Percentiles rank a stretch among this genome's conserved stretches.
These are phyloP conservation scores for Mycogone perniciosa DNA, from an alignment of 2,329 filamentous ascomycete species.

Conservation along the genomic window DNA sequence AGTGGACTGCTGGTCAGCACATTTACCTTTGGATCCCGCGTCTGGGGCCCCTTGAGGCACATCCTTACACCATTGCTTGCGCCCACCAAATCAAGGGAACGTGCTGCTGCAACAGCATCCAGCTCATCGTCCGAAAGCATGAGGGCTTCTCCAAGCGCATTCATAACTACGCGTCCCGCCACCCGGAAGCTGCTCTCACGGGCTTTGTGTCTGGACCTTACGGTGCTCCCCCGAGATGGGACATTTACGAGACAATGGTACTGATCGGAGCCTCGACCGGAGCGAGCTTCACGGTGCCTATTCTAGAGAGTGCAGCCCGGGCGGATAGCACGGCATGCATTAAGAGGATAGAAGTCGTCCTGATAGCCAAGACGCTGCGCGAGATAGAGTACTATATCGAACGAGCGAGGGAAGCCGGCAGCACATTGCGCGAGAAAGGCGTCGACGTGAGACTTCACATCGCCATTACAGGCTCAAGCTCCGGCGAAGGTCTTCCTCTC, in stretches of 20 bases:
- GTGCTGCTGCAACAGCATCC: constrained; percentile 53
- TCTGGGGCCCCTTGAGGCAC: constrained; percentile 48
- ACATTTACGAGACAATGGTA: constrained; percentile 53
- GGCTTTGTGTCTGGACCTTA: constrained; percentile 51
- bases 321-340: constrained; percentile 39
- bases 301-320: constrained; percentile 49
- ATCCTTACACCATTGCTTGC: constrained; percentile 57
- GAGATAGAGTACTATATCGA: constrained; percentile 51
- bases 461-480: constrained; percentile 39
- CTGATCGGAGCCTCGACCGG: constrained; percentile 57
- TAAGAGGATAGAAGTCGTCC: constrained; percentile 46
- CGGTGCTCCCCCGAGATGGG: constrained; percentile 48
- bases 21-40: constrained; percentile 55
- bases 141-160: constrained; percentile 51
- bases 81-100: constrained; percentile 44
- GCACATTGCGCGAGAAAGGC: constrained; percentile 35
- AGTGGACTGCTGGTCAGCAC: constrained; percentile 54
- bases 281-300: constrained; percentile 55
- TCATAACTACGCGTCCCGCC: constrained; percentile 38
- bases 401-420: constrained; percentile 39
- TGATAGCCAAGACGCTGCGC: constrained; percentile 45
- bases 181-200: constrained; percentile 24
- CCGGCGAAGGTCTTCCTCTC: constrained; percentile 5
- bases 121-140: constrained; percentile 51
- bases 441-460: constrained; percentile 48